A percentile compares a stretch with the other conserved stretches of the same genome.
These are phyloP conservation scores for Microcyclosporella mali DNA, from an alignment of 2,329 filamentous ascomycete genomes.

Conservation along the genomic window DNA sequence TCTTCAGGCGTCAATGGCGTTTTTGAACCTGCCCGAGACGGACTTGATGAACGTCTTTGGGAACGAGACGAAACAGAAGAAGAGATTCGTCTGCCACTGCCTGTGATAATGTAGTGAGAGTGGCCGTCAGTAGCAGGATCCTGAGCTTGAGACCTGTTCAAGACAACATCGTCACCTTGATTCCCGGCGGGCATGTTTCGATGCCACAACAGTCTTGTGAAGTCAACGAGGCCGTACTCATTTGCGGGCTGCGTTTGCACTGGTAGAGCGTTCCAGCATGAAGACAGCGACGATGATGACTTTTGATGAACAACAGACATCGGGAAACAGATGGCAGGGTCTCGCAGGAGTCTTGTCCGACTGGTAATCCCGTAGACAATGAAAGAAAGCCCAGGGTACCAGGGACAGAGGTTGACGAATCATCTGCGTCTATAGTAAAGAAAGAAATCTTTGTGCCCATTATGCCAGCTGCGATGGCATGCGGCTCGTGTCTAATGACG, in stretches of 20 bases:
- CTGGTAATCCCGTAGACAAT: conserved; percentile 30
- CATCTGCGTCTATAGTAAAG: conserved; percentile 23
- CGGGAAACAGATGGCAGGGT: conserved; percentile 26
- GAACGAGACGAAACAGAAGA: conserved; percentile 28
- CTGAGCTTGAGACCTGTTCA: conserved; percentile 29
- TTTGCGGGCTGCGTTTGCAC: conserved; percentile 24
- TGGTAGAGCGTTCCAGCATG: conserved; percentile 12
- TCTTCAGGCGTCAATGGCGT: conserved; percentile 34
- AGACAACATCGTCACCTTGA: conserved; percentile 25
- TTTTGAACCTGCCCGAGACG: conserved; percentile 22
- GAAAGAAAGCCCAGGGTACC: conserved; percentile 23
- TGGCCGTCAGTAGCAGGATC: conserved; percentile 13
- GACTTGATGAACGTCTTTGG: conserved; percentile 26
- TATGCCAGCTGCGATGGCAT: conserved; percentile 28
- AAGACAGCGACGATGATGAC: conserved; percentile 15
- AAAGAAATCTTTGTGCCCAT: conserved; percentile 30
- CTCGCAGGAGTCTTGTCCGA: conserved; percentile 28
- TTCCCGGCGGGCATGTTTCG: conserved; percentile 31
- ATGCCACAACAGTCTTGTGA: conserved; percentile 35
- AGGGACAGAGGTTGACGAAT: conserved; percentile 27
- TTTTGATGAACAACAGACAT: conserved; percentile 27
- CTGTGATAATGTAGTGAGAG: conserved; percentile 8
- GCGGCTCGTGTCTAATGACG: conserved; percentile 28
- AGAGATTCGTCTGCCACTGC: conserved; percentile 23
- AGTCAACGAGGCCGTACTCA: conserved; percentile 29